These are phyloP conservation scores for Geotrichum fermentans DNA, from an alignment of 1,139 yeast species.

Conservation along the genomic window DNA sequence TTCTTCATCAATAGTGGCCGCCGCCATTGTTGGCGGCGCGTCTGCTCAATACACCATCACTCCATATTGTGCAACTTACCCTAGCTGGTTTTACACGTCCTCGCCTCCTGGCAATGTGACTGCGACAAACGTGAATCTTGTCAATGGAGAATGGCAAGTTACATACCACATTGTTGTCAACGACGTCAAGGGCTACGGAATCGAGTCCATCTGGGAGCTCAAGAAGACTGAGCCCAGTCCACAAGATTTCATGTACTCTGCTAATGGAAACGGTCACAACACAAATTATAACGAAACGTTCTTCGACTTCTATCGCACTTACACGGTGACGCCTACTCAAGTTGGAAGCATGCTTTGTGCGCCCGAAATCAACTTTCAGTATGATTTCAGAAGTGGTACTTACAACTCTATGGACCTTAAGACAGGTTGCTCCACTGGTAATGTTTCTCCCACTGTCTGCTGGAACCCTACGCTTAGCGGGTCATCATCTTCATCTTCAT, in stretches of 20 bases:
- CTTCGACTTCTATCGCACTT: slow-evolving; percentile 18
- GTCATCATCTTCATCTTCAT: neutral
- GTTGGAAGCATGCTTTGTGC: slow-evolving; percentile 19
- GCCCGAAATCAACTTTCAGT: slow-evolving; percentile 17
- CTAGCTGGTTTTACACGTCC: neutral
- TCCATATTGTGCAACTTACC: slow-evolving; percentile 4
- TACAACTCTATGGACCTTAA: slow-evolving; percentile 13
- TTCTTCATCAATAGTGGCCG: neutral
- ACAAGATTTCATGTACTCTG: slow-evolving; percentile 9
- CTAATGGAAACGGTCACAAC: slow-evolving; percentile 14
- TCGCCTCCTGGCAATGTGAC: slow-evolving; percentile 12
- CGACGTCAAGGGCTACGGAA: slow-evolving; percentile 5
- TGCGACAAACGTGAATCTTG: slow-evolving; percentile 2
- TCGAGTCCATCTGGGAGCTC: slow-evolving; percentile 5
- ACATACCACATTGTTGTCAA: slow-evolving; percentile 3
- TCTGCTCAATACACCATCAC: slow-evolving; percentile 7
- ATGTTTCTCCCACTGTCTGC: slow-evolving; percentile 20
- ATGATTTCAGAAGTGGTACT: slow-evolving; percentile 13
- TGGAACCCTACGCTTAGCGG: slow-evolving; percentile 16
- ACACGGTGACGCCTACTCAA: slow-evolving; percentile 10
- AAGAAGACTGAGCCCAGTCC: slow-evolving; percentile 9
- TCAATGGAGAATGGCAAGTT: slow-evolving; percentile 15
- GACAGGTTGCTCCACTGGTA: slow-evolving; percentile 19
- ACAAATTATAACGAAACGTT: slow-evolving; percentile 9
- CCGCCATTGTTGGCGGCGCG: slow-evolving; percentile 2